A percentile compares a stretch with the other conserved stretches of the same genome.
Evolutionary conservation across 306 rosid species (phyloP).

Genomic region (Adenanthera pavonina): DNA sequence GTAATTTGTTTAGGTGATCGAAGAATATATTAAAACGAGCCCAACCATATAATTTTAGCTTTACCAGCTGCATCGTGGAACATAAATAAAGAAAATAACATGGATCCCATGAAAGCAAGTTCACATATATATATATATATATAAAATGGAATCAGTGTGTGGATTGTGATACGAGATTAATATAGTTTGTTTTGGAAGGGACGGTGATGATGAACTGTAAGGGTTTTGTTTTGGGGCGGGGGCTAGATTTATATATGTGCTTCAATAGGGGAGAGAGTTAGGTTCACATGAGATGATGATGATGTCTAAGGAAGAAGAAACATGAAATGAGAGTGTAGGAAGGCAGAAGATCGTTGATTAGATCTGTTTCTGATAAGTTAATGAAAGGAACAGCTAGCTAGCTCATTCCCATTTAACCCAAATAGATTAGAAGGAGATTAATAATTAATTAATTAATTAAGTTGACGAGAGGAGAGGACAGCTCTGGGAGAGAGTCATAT

Average conservation of each 20-base stretch:
- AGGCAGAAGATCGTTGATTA: neutral
- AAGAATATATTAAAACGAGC: neutral
- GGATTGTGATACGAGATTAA: neutral
- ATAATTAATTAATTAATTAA: neutral
- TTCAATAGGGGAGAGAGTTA: slow-evolving; percentile 4
- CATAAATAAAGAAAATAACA: neutral
- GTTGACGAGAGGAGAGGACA: neutral
- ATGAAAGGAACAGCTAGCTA: neutral
- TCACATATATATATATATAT: no score
- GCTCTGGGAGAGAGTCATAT: no score
- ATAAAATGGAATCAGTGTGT: neutral
- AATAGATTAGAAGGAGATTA: neutral
- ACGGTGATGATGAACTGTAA: neutral
- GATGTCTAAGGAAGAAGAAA: slow-evolving; percentile 34
- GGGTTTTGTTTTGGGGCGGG: neutral
- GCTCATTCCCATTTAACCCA: slow-evolving; percentile 1
- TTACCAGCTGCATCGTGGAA: neutral
- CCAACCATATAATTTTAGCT: slow-evolving; percentile 10
- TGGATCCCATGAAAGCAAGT: neutral
- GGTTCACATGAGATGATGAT: slow-evolving; percentile 38
- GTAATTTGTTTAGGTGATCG: neutral
- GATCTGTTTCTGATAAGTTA: neutral
- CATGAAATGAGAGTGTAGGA: slow-evolving; percentile 23
- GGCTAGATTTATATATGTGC: neutral
- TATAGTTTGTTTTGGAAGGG: neutral